These are phyloP conservation scores for Diaporthe sp. DNA, from an alignment of 2,329 filamentous ascomycete genomes.

Conservation along the genomic window DNA sequence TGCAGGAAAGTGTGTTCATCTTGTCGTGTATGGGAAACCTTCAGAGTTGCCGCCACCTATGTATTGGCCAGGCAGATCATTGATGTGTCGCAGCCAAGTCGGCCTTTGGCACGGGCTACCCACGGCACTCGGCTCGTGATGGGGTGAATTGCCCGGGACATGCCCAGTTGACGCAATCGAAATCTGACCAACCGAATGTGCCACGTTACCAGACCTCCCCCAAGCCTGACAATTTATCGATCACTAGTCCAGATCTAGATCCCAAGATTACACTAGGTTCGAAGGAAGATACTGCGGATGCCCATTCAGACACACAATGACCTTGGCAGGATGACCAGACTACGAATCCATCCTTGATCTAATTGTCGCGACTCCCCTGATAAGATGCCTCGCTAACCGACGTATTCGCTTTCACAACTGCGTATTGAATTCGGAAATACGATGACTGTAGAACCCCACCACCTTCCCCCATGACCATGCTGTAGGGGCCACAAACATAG, in stretches of 20 bases:
- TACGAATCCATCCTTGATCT: conserved; percentile 9
- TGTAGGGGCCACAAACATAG: not conserved
- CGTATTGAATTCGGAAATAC: not conserved
- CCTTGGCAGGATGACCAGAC: conserved; percentile 9
- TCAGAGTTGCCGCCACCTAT: not conserved
- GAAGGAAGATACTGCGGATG: conserved; percentile 13
- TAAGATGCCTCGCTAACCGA: not conserved
- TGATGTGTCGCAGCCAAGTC: conserved; percentile 31
- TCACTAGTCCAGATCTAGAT: conserved; percentile 36
- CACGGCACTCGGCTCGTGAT: conserved; percentile 37
- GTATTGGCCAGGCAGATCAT: not conserved
- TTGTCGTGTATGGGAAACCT: not conserved
- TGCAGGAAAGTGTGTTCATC: not conserved
- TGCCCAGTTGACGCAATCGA: conserved; percentile 38
- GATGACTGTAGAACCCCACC: not conserved
- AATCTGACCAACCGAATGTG: conserved; percentile 38
- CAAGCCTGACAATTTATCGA: conserved; percentile 25
- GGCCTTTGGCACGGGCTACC: conserved; percentile 21
- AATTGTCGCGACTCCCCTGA: not conserved
- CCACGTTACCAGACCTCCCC: conserved; percentile 35
- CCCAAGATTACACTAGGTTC: conserved; percentile 27
- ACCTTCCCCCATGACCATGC: not conserved
- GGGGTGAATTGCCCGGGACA: conserved; percentile 23
- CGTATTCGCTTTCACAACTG: not conserved
- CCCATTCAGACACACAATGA: conserved; percentile 16